These are phyloP conservation scores for Mangifera indica DNA, from an alignment of 345 rosid species.

Conservation along the genomic window DNA sequence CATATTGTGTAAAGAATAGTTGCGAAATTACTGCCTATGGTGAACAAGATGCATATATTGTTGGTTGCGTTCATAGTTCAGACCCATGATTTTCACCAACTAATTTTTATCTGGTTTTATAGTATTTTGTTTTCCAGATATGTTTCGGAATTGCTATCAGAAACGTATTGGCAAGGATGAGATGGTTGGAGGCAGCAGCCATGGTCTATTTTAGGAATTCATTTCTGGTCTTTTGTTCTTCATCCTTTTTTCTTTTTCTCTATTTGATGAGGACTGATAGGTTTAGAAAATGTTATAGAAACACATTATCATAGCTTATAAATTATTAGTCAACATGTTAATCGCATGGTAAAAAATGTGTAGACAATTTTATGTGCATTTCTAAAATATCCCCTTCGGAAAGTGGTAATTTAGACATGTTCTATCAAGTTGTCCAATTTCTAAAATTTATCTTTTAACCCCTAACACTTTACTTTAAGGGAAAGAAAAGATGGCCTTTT, in stretches of 20 bases:
- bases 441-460: too few species aligned
- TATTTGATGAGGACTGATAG: background rate
- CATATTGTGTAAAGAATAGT: conserved; percentile 44
- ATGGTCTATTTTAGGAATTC: background rate
- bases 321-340: too few species aligned
- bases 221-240: background rate
- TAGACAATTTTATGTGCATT: too few species aligned
- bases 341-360: too few species aligned
- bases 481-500: too few species aligned
- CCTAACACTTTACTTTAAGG: too few species aligned
- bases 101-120: background rate
- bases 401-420: too few species aligned
- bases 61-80: background rate
- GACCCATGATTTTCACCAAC: conserved; percentile 1
- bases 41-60: conserved; percentile 17
- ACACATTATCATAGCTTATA: too few species aligned
- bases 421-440: too few species aligned
- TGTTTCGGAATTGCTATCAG: conserved; percentile 3
- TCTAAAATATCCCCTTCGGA: too few species aligned
- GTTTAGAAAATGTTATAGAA: background rate
- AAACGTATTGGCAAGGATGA: conserved; percentile 9
- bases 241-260: background rate
- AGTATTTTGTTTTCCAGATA: conserved; percentile 2
- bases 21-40: conserved; percentile 21
- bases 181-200: background rate